Conservation (phyloP, 345 rosid species). For the Eucalyptus polybractea region DNA sequence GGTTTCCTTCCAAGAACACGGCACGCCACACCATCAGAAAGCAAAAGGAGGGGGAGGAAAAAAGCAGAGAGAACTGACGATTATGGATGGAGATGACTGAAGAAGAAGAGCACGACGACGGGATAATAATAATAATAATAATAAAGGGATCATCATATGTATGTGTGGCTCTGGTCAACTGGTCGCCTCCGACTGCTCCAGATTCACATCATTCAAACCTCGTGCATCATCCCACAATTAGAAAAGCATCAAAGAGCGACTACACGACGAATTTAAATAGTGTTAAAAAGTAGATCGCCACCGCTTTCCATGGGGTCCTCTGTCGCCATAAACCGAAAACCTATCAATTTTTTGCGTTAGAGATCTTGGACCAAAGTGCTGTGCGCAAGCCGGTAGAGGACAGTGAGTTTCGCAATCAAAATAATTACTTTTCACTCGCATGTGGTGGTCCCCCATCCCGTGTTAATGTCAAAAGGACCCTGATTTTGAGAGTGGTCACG, state of each 20-base stretch:
- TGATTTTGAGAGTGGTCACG: neutral
- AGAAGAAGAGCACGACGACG: neutral
- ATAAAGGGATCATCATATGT: neutral
- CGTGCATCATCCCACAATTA: neutral
- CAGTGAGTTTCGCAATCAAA: neutral
- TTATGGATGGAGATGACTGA: neutral
- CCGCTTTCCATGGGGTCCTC: neutral
- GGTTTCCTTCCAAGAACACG: neutral
- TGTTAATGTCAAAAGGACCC: neutral
- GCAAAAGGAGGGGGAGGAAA: neutral
- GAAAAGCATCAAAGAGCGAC: neutral
- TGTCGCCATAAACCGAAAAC: neutral
- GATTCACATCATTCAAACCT: neutral
- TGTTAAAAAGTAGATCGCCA: neutral
- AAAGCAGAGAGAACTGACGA: neutral
- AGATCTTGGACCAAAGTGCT: neutral
- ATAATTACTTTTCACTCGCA: no score
- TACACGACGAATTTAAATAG: neutral
- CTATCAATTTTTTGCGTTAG: neutral
- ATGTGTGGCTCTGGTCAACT: neutral
- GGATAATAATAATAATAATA: neutral
- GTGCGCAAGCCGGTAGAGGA: neutral
- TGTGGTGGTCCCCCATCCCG: neutral
- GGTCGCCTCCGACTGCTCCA: neutral
- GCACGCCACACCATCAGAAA: neutral